Evolutionary conservation across 2,329 filamentous ascomycete species (phyloP).

Genomic region (Aspergillus sp.): DNA sequence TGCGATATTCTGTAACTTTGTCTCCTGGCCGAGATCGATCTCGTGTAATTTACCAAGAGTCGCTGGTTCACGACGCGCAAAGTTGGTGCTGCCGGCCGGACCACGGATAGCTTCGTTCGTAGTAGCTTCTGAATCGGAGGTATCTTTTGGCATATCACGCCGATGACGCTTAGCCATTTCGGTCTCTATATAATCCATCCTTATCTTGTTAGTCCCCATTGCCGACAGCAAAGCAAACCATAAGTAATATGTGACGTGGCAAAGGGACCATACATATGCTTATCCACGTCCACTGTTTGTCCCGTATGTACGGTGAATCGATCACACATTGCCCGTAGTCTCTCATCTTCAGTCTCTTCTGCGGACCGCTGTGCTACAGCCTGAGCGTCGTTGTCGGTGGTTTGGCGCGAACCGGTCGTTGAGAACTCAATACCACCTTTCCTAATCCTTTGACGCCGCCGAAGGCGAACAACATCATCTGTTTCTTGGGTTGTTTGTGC

Average conservation of each 20-base stretch:
- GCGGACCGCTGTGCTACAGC: constrained; percentile 17
- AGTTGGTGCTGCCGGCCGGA: constrained; percentile 15
- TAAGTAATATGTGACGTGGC: constrained; percentile 1
- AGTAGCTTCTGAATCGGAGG: constrained; percentile 3
- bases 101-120: constrained; percentile 8
- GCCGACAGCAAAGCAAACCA: background rate
- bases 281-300: constrained; percentile 52
- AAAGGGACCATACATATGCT: constrained; percentile 53
- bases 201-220: constrained; percentile 53
- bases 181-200: constrained; percentile 61
- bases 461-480: constrained; percentile 30
- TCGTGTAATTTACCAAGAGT: constrained; percentile 52
- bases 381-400: constrained; percentile 15
- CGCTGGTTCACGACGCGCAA: constrained; percentile 41
- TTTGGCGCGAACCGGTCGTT: constrained; percentile 20
- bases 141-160: constrained; percentile 14
- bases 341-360: constrained; percentile 29
- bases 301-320: constrained; percentile 56
- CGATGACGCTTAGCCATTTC: constrained; percentile 53
- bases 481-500: constrained; percentile 8
- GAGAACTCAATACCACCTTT: constrained; percentile 44
- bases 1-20: constrained; percentile 37
- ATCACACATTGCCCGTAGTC: constrained; percentile 37
- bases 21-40: constrained; percentile 48
- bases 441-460: constrained; percentile 31